Base-by-base conservation (phyloP, 345 rosid species). In the Arabidopsis arenosa region DNA sequence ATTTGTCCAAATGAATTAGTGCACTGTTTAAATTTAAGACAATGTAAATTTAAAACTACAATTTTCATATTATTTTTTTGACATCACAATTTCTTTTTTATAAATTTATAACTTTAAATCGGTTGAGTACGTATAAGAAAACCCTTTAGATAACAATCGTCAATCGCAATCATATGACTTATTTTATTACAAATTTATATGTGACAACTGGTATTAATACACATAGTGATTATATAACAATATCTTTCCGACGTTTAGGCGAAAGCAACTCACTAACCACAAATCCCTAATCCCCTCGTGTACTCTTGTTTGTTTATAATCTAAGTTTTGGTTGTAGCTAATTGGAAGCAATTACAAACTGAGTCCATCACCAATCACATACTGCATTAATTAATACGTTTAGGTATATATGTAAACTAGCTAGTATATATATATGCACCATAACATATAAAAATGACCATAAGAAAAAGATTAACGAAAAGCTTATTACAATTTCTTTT, bases 211-310 rank as follows among this genome's bases (percentile, higher is more conserved):
- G 23, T 17, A 47, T 33, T 33, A 55, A 56, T 28, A 51, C 17
- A 37, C 26, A 48, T 53, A 33, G 9, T 43, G 43, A 76, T 35
- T 69, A 62, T 21, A 61, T 37, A 65, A 37, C 45, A 64, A 40
- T 65, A 61, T 23, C 26, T 18, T 18, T 37, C 67, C 23, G 66
- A 58, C 55, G 7, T 26, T 28, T 71, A 71, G 62, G 52, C 52
- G 76, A 71, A 71, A 77, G 62, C 73, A 71, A 77, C 68, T 30
- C 44, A 30, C 63, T 49, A 71, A 71, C 67, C 3, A 45, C 70
- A 70, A 39, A 52, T 47, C 57, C 26, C 7, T 55, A 47, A 70
- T 28, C 53, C 30, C 15, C 30, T 53, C 6, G 13, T 53, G 41
- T 61, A 26, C 35, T 77, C 53, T 56, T 44, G 35, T 56, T 55